These are phyloP conservation scores for Podospora anserina DNA, from an alignment of 495 filamentous ascomycete genomes.

Conservation along the genomic window DNA sequence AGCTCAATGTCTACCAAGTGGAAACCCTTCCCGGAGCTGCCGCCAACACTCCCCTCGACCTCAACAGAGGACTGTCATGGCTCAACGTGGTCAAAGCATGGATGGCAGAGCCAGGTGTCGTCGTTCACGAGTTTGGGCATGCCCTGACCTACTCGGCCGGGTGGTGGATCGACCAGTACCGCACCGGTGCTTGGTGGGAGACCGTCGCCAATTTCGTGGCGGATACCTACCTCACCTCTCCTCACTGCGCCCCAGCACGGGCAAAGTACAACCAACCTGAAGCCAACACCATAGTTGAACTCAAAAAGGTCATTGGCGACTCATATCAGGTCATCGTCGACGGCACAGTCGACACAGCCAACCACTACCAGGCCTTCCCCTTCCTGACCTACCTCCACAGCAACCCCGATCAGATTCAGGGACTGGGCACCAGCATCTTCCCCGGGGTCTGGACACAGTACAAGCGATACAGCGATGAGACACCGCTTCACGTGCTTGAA, in stretches of 20 bases:
- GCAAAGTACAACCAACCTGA: slow-evolving; percentile 29
- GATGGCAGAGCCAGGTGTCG: slow-evolving; percentile 38
- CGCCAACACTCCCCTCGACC: slow-evolving; percentile 39
- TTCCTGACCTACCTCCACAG: slow-evolving; percentile 43
- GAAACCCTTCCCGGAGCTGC: slow-evolving; percentile 37
- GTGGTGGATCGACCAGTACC: slow-evolving; percentile 43
- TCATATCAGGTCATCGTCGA: slow-evolving; percentile 46
- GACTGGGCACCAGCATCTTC: slow-evolving; percentile 37
- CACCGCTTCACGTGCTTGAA: slow-evolving; percentile 42
- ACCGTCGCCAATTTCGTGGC: slow-evolving; percentile 46
- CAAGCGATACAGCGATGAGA: slow-evolving; percentile 43
- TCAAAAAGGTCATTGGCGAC: slow-evolving; percentile 43
- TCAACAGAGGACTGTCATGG: slow-evolving; percentile 34
- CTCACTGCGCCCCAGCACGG: slow-evolving; percentile 34
- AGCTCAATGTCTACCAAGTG: slow-evolving; percentile 45
- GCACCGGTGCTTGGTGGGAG: slow-evolving; percentile 50
- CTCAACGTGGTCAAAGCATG: slow-evolving; percentile 43
- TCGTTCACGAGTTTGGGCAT: slow-evolving; percentile 47
- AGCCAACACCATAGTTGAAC: slow-evolving; percentile 40
- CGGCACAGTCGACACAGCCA: slow-evolving; percentile 31
- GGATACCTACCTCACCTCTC: slow-evolving; percentile 43
- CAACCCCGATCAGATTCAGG: slow-evolving; percentile 42
- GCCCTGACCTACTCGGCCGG: slow-evolving; percentile 41
- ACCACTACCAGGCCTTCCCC: slow-evolving; percentile 40
- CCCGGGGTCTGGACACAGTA: slow-evolving; percentile 43